Evolutionary conservation across 2,329 filamentous ascomycete genomes (phyloP).

Genomic region (Hymenoscyphus repandus): DNA sequence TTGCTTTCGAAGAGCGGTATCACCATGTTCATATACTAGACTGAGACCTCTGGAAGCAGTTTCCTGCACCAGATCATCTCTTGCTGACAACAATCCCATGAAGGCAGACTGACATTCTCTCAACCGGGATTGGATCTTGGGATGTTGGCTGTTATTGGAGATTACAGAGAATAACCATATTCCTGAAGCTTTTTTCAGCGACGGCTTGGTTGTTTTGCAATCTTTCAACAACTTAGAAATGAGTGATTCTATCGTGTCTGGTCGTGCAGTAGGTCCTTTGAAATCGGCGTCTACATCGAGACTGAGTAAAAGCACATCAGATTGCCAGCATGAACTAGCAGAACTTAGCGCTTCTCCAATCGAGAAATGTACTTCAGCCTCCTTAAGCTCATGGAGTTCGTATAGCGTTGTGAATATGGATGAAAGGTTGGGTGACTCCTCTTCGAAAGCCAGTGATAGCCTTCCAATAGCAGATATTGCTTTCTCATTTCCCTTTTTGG

Average conservation of each 20-base stretch:
- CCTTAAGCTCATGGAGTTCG: conserved; percentile 74
- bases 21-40: conserved; percentile 91
- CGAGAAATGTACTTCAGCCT: conserved; percentile 83
- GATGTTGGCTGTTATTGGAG: conserved; percentile 80
- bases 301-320: conserved; percentile 68
- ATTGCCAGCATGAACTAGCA: conserved; percentile 75
- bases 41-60: conserved; percentile 85
- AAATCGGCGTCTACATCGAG: conserved; percentile 64
- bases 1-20: conserved; percentile 71
- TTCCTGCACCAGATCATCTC: conserved; percentile 93
- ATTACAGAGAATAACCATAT: conserved; percentile 93
- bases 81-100: conserved; percentile 77
- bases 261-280: conserved; percentile 37
- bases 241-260: conserved; percentile 33
- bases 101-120: conserved; percentile 81
- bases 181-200: conserved; percentile 82
- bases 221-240: conserved; percentile 70
- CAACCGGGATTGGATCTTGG: conserved; percentile 67
- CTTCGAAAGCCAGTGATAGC: conserved; percentile 58
- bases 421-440: conserved; percentile 40
- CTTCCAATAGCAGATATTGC: conserved; percentile 78
- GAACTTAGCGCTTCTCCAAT: conserved; percentile 84
- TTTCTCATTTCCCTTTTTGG: conserved; percentile 75
- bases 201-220: conserved; percentile 80
- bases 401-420: conserved; percentile 65